Evolutionary conservation across 495 filamentous ascomycete genomes (phyloP).

Genomic region (Xylaria cubensis): DNA sequence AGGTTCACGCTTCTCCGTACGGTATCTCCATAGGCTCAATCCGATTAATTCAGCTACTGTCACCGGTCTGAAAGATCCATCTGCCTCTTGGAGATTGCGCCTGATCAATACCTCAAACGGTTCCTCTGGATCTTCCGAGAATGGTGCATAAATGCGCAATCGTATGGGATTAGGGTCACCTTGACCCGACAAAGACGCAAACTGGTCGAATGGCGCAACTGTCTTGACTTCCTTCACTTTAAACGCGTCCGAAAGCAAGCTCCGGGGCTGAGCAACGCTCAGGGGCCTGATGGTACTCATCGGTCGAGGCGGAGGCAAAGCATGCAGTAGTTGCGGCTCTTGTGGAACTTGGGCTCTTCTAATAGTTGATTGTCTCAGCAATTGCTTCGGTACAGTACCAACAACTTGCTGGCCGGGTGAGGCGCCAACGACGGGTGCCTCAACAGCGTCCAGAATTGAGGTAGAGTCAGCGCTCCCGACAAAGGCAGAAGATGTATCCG

Average conservation of each 20-base stretch:
- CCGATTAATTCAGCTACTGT: conserved; percentile 92
- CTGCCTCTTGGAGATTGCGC: conserved; percentile 74
- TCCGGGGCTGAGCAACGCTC: conserved; percentile 80
- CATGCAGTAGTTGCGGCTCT: conserved; percentile 68
- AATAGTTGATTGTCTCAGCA: conserved; percentile 57
- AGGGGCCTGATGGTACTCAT: conserved; percentile 85
- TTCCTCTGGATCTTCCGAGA: conserved; percentile 71
- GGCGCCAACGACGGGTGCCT: conserved; percentile 51
- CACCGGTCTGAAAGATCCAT: conserved; percentile 66
- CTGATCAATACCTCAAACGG: conserved; percentile 81
- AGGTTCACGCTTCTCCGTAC: conserved; percentile 80
- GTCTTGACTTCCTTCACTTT: conserved; percentile 82
- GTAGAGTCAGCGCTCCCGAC: conserved; percentile 61
- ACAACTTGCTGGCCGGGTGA: conserved; percentile 59
- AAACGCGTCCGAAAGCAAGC: conserved; percentile 69
- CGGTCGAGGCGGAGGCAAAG: conserved; percentile 89
- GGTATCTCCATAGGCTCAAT: conserved; percentile 83
- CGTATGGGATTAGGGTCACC: conserved; percentile 82
- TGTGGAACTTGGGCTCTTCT: conserved; percentile 50
- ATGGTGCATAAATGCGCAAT: conserved; percentile 87
- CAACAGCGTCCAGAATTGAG: conserved; percentile 58
- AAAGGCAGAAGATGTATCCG: conserved; percentile 60
- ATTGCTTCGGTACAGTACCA: conserved; percentile 60
- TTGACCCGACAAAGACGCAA: conserved; percentile 84
- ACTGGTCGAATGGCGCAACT: conserved; percentile 81